Percentiles rank a stretch among this genome's conserved stretches.
phyloP scores from a whole-genome alignment of 2,329 filamentous ascomycete species.

The Hirsutella thompsonii region DNA sequence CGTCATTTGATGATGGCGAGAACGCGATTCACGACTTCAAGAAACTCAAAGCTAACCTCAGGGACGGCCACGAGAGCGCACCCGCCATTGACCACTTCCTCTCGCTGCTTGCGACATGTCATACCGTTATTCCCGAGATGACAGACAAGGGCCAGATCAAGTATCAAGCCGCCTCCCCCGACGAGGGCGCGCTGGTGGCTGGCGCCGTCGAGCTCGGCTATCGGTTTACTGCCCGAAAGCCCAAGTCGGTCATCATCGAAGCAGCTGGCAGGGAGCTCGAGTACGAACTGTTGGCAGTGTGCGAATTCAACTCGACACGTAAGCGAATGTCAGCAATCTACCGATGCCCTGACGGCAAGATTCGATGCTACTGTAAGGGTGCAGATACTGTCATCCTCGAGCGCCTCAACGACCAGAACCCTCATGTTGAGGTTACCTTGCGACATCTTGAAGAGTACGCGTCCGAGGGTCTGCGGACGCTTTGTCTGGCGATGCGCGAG shows the following conservation, averaged over 20 bases:
- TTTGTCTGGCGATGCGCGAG: conserved; percentile 91
- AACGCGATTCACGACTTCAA: conserved; percentile 78
- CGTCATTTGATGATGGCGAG: conserved; percentile 69
- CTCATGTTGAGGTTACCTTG: conserved; percentile 77
- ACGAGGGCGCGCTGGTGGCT: conserved; percentile 92
- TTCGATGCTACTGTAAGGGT: conserved; percentile 89
- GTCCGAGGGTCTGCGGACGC: conserved; percentile 84
- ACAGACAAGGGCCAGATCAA: conserved; percentile 77
- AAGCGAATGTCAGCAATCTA: conserved; percentile 98
- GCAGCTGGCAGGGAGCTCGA: conserved; percentile 60
- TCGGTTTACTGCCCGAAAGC: conserved; percentile 81
- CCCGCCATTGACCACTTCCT: conserved; percentile 66
- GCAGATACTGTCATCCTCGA: conserved; percentile 97
- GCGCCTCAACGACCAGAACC: conserved; percentile 70
- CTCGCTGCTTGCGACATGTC: conserved; percentile 74
- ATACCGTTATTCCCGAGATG: conserved; percentile 92
- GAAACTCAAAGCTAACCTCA: conserved; percentile 56
- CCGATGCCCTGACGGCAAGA: conserved; percentile 89
- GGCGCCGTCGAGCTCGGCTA: conserved; percentile 80
- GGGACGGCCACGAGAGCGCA: conserved; percentile 35
- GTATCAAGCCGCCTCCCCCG: conserved; percentile 94
- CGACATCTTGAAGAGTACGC: conserved; percentile 98
- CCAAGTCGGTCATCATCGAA: conserved; percentile 73
- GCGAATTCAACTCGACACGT: conserved; percentile 88
- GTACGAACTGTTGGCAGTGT: conserved; percentile 90